Evolutionary conservation across 2,329 filamentous ascomycete genomes (phyloP).

Genomic region (Botryotinia globosa): DNA sequence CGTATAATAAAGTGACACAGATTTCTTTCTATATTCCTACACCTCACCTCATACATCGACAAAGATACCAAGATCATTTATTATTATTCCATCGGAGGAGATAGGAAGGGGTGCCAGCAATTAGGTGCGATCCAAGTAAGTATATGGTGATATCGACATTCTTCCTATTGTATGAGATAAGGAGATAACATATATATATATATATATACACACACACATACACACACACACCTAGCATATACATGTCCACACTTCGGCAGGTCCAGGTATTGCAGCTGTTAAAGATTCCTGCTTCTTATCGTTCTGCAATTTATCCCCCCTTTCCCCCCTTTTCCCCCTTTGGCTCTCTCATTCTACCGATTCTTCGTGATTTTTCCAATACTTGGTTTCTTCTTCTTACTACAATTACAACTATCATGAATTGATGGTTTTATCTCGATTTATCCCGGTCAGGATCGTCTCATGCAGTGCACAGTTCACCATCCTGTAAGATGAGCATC

Average conservation of each 20-base stretch:
- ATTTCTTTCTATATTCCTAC: background rate
- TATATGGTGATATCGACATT: background rate
- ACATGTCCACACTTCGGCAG: background rate
- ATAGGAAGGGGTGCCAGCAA: background rate
- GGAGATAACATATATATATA: background rate
- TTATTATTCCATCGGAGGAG: background rate
- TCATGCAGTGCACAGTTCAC: slow-evolving; percentile 17
- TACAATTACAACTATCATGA: too few species aligned
- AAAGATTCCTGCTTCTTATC: background rate
- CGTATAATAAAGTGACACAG: too few species aligned
- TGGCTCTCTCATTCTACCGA: background rate
- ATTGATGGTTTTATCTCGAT: background rate
- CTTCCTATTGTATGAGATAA: background rate
- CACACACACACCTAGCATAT: background rate
- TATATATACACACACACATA: too few species aligned
- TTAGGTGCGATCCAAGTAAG: background rate
- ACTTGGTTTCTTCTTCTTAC: background rate
- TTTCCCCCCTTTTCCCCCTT: background rate
- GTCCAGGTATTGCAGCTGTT: background rate
- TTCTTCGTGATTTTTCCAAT: background rate
- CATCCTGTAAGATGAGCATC: slow-evolving; percentile 10
- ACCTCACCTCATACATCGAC: background rate
- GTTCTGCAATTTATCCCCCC: background rate
- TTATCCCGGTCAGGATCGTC: background rate
- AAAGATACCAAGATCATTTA: background rate